Evolutionary conservation across 2,329 filamentous ascomycete genomes (phyloP).

Genomic region (Aspergillus spinulosporus): DNA sequence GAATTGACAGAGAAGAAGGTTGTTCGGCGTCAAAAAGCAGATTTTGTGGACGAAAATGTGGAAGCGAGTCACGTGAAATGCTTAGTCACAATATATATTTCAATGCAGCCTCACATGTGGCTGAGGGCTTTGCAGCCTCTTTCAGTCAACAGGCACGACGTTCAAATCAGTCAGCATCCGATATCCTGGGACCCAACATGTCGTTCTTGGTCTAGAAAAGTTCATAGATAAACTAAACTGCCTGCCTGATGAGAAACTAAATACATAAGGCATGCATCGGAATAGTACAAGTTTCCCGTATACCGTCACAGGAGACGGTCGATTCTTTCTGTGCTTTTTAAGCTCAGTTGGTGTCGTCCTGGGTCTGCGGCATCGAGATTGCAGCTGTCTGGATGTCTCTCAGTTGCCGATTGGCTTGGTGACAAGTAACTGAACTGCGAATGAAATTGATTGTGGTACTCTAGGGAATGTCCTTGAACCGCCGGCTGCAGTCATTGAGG

Average conservation of each 20-base stretch:
- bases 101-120: neutral
- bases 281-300: slow-evolving; percentile 8
- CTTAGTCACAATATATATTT: neutral
- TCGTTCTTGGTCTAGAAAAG: neutral
- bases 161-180: neutral
- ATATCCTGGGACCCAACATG: neutral
- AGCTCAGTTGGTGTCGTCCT: neutral
- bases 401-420: neutral
- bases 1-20: neutral
- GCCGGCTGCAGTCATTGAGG: too few species aligned
- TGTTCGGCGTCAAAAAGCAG: neutral
- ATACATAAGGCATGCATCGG: too few species aligned
- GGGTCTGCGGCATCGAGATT: neutral
- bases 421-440: neutral
- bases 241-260: neutral
- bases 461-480: too few species aligned
- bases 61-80: slow-evolving; percentile 10
- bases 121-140: neutral
- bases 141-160: neutral
- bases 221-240: neutral
- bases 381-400: neutral
- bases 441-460: too few species aligned
- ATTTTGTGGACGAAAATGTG: slow-evolving; percentile 12
- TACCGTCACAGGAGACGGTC: neutral
- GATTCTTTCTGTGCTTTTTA: neutral